Evolutionary conservation across 352 stramenopile species (phyloP).

Genomic region (Phytophthora idaei): DNA sequence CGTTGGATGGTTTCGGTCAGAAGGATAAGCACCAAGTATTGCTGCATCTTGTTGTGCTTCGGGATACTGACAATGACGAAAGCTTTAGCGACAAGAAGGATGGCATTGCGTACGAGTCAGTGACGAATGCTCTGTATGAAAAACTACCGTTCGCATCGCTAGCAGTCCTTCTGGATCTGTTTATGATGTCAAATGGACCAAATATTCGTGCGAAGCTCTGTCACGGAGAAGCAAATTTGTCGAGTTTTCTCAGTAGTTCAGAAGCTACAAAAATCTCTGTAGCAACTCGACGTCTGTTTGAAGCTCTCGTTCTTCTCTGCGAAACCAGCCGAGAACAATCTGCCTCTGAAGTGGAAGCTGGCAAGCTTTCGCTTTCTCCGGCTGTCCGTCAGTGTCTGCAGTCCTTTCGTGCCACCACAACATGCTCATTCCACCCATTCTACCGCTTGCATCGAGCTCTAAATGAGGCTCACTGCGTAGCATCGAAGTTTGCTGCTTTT

Average conservation of each 20-base stretch:
- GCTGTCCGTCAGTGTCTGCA: slow-evolving; percentile 11
- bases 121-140: slow-evolving; percentile 55
- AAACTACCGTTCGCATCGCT: slow-evolving; percentile 46
- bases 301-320: slow-evolving; percentile 38
- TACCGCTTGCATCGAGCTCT: slow-evolving; percentile 47
- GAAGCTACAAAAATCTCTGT: slow-evolving; percentile 21
- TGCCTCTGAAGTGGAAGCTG: background rate
- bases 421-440: slow-evolving; percentile 68
- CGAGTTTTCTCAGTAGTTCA: slow-evolving; percentile 14
- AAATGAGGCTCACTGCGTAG: slow-evolving; percentile 1
- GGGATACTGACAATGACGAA: slow-evolving; percentile 8
- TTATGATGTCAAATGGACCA: slow-evolving; percentile 72
- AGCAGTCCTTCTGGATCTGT: slow-evolving; percentile 64
- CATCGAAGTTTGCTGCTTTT: slow-evolving; percentile 34
- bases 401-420: slow-evolving; percentile 26
- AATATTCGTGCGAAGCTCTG: slow-evolving; percentile 79
- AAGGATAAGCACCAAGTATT: slow-evolving; percentile 80
- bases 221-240: slow-evolving; percentile 63
- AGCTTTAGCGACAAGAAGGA: background rate
- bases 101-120: background rate
- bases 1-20: slow-evolving; percentile 78
- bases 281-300: slow-evolving; percentile 45
- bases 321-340: slow-evolving; percentile 7
- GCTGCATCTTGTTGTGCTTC: slow-evolving; percentile 45
- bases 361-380: background rate